Evolutionary conservation across 2,329 filamentous ascomycete species (phyloP).

Genomic region (Curvularia verruculosa): DNA sequence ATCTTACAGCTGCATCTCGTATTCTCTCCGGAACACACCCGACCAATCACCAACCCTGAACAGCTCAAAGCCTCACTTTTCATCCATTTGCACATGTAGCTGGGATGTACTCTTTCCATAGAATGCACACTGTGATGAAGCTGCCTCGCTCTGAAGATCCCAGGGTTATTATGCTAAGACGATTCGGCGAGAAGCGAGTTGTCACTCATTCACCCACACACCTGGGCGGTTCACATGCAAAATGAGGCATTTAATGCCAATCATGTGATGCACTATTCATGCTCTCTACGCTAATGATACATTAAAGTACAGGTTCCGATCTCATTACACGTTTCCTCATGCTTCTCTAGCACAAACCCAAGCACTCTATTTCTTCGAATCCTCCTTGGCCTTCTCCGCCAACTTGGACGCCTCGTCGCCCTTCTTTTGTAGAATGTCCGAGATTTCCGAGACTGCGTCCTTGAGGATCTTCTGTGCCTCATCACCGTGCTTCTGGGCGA

Average conservation of each 20-base stretch:
- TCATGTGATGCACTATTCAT: neutral
- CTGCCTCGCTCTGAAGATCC: neutral
- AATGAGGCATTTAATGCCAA: neutral
- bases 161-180: neutral
- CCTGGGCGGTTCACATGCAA: neutral
- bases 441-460: slow-evolving; percentile 57
- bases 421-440: slow-evolving; percentile 44
- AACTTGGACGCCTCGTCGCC: slow-evolving; percentile 40
- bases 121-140: neutral
- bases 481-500: slow-evolving; percentile 70
- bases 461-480: slow-evolving; percentile 73
- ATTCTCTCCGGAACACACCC: neutral
- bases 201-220: neutral
- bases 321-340: slow-evolving; percentile 2
- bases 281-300: slow-evolving; percentile 13
- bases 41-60: neutral
- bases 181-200: neutral
- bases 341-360: too few relatives aligned
- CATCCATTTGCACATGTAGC: neutral
- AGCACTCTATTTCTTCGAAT: slow-evolving; percentile 40
- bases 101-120: neutral
- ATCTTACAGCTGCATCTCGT: neutral
- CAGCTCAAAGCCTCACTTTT: neutral
- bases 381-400: slow-evolving; percentile 45
- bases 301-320: slow-evolving; percentile 13